A percentile compares a stretch with the other conserved stretches of the same genome.
Conservation (phyloP, 2,329 filamentous ascomycete species). For the Cladophialophora chaetospira region DNA sequence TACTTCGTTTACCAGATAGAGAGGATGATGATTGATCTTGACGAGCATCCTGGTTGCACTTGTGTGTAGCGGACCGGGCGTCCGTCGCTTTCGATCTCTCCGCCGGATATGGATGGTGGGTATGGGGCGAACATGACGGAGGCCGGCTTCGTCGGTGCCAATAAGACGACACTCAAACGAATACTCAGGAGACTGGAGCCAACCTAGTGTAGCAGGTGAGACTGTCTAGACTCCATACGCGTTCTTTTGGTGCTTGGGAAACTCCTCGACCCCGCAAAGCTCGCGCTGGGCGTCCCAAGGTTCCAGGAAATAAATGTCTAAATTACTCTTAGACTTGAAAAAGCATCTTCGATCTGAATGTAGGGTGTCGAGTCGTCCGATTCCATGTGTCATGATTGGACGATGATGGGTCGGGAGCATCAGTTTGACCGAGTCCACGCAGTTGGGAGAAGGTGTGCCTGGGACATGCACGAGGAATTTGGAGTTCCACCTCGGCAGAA, state of each 20-base stretch:
- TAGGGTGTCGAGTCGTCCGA: not conserved
- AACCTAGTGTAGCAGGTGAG: not conserved
- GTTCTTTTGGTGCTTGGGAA: not conserved
- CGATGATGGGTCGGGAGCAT: not conserved
- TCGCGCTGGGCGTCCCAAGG: too few relatives aligned
- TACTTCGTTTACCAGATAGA: too few relatives aligned
- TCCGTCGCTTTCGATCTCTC: not conserved
- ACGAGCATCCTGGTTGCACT: too few relatives aligned
- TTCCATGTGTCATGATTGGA: constrained; percentile 2
- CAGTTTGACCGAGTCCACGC: not conserved
- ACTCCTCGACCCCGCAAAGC: not conserved
- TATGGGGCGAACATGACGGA: not conserved
- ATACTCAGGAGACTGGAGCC: too few relatives aligned
- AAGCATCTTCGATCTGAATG: too few relatives aligned
- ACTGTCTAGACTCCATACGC: not conserved
- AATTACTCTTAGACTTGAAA: too few relatives aligned
- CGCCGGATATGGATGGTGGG: not conserved
- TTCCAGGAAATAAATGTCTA: too few relatives aligned
- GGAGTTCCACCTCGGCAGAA: not conserved
- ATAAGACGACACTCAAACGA: not conserved
- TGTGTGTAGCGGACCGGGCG: not conserved
- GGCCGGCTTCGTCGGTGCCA: not conserved
- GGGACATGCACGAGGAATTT: not conserved
- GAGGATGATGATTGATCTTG: too few relatives aligned
- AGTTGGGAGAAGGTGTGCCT: not conserved